phyloP scores from a whole-genome alignment of 495 filamentous ascomycete genomes.

The Haplographium delicatum region DNA sequence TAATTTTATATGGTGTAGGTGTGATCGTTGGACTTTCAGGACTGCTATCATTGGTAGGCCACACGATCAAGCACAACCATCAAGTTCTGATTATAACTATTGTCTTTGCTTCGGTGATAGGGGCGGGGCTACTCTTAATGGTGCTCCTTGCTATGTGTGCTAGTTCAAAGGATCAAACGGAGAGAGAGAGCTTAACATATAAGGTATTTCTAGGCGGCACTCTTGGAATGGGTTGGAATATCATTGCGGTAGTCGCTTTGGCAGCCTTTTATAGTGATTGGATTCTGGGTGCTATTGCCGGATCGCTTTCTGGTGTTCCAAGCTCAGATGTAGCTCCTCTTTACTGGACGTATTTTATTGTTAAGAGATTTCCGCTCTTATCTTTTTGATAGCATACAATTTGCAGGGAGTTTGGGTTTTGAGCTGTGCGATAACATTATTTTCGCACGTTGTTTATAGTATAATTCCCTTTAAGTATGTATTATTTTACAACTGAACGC shows the following conservation, averaged over 20 bases:
- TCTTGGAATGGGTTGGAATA: slow-evolving; percentile 2
- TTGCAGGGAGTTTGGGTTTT: neutral
- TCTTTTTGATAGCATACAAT: slow-evolving; percentile 8
- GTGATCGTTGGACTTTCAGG: slow-evolving; percentile 8
- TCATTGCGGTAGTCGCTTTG: slow-evolving; percentile 18
- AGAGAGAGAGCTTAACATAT: neutral
- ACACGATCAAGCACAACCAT: slow-evolving; percentile 13
- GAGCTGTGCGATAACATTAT: no score
- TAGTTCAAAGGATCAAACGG: neutral
- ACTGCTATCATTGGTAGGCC: slow-evolving; percentile 1
- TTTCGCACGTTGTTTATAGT: no score
- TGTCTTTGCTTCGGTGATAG: slow-evolving; percentile 20
- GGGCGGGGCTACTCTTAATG: neutral
- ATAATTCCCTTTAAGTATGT: no score
- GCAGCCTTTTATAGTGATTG: slow-evolving; percentile 31
- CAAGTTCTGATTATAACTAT: slow-evolving; percentile 20
- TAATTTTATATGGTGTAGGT: slow-evolving; percentile 8
- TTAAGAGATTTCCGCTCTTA: slow-evolving; percentile 31
- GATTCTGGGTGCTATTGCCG: slow-evolving; percentile 27
- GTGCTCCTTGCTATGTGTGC: slow-evolving; percentile 5
- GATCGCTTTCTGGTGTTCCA: slow-evolving; percentile 24
- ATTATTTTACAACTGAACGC: no score
- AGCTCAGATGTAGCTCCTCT: slow-evolving; percentile 26
- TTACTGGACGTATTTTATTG: slow-evolving; percentile 32
- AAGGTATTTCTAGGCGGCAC: neutral